Percentiles rank a stretch among this genome's conserved stretches.
These are phyloP conservation scores for Iberis pinnata DNA, from an alignment of 345 rosid genomes.

Conservation along the genomic window DNA sequence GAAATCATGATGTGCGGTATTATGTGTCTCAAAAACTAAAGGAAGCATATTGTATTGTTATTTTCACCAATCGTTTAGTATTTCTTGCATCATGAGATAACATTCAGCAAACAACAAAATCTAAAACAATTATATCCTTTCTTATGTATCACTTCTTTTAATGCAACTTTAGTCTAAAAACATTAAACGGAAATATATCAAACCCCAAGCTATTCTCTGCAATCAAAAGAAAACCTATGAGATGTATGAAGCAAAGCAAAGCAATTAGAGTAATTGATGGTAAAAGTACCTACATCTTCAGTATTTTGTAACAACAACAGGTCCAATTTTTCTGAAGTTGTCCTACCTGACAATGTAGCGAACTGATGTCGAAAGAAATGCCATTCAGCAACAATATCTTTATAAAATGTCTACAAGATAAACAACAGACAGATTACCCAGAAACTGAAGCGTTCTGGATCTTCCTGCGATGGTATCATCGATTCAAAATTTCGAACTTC, in stretches of 20 bases:
- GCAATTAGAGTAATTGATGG: slow-evolving; percentile 1
- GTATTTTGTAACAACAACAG: slow-evolving; percentile 76
- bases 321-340: slow-evolving; percentile 80
- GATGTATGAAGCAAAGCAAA: too few species aligned
- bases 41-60: too few species aligned
- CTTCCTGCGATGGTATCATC: slow-evolving; percentile 71
- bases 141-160: too few species aligned
- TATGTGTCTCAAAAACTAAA: too few species aligned
- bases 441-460: slow-evolving; percentile 89
- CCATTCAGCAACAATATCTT: slow-evolving; percentile 8
- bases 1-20: slow-evolving; percentile 16
- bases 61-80: too few species aligned
- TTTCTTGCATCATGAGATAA: too few species aligned
- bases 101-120: too few species aligned
- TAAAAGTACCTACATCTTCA: slow-evolving; percentile 52
- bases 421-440: slow-evolving; percentile 68
- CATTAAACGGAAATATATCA: slow-evolving; percentile 62
- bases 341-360: slow-evolving; percentile 61
- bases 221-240: slow-evolving; percentile 2
- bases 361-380: slow-evolving; percentile 42
- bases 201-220: slow-evolving; percentile 78
- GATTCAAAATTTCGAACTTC: slow-evolving; percentile 52
- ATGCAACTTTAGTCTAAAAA: too few species aligned
- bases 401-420: slow-evolving; percentile 14
- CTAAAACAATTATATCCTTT: too few species aligned